Conservation (phyloP, 495 filamentous ascomycete genomes). For the Penicillium egyptiacum region DNA sequence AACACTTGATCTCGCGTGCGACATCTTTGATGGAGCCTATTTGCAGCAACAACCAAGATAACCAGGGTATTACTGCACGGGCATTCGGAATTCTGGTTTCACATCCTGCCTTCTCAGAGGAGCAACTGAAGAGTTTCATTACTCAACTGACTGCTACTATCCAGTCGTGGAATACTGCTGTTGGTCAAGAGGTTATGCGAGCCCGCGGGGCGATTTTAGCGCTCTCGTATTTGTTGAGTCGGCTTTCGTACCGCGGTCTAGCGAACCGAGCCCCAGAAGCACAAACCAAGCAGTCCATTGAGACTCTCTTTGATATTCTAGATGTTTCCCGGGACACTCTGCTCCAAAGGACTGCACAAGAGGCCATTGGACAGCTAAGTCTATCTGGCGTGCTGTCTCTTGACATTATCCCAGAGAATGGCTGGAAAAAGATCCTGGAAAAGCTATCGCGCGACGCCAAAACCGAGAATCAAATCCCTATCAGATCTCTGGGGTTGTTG, state of each 20-base stretch:
- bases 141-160: conserved; percentile 41
- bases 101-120: conserved; percentile 49
- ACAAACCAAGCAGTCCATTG: conserved; percentile 39
- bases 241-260: conserved; percentile 51
- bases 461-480: conserved; percentile 77
- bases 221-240: conserved; percentile 60
- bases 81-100: conserved; percentile 78
- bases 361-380: conserved; percentile 72
- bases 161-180: conserved; percentile 53
- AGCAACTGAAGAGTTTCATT: conserved; percentile 40
- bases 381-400: conserved; percentile 59
- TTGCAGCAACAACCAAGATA: conserved; percentile 64
- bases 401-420: conserved; percentile 35
- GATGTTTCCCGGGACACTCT: conserved; percentile 53
- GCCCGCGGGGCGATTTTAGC: conserved; percentile 61
- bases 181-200: conserved; percentile 60
- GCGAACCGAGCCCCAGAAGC: conserved; percentile 31
- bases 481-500: conserved; percentile 68
- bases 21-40: conserved; percentile 56
- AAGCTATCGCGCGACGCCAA: conserved; percentile 66
- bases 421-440: conserved; percentile 52
- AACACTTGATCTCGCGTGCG: conserved; percentile 46
- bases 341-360: conserved; percentile 59
- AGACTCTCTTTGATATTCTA: conserved; percentile 47
- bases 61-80: conserved; percentile 62